A percentile compares a stretch with the other conserved stretches of the same genome.
Conservation (phyloP, 495 filamentous ascomycete species). For the Penicillium bovifimosum region DNA sequence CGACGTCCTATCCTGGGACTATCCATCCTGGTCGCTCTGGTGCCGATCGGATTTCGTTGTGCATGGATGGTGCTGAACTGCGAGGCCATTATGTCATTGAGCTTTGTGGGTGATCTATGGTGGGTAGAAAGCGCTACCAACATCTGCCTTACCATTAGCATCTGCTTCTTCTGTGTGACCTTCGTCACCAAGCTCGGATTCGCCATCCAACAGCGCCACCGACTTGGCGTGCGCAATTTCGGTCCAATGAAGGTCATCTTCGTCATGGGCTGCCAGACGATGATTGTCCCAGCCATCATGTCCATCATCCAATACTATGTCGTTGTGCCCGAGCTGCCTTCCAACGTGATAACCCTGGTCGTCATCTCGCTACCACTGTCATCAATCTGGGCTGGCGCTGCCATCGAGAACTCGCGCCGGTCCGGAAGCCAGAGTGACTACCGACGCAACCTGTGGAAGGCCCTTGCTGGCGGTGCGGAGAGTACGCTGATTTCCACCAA, state of each 20-base stretch:
- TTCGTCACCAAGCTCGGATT: slow-evolving; percentile 67
- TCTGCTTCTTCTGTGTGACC: slow-evolving; percentile 69
- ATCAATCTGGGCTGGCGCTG: slow-evolving; percentile 64
- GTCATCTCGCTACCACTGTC: slow-evolving; percentile 74
- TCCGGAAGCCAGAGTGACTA: not conserved
- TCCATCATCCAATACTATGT: slow-evolving; percentile 55
- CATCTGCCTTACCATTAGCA: slow-evolving; percentile 54
- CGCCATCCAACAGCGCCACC: slow-evolving; percentile 52
- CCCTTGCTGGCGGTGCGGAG: slow-evolving; percentile 16
- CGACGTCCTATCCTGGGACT: slow-evolving; percentile 39
- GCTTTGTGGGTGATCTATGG: slow-evolving; percentile 7
- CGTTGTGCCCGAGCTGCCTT: slow-evolving; percentile 51
- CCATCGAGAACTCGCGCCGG: slow-evolving; percentile 24
- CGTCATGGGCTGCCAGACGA: slow-evolving; percentile 69
- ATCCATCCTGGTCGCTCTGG: slow-evolving; percentile 49
- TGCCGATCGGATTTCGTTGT: slow-evolving; percentile 56
- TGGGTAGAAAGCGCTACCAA: slow-evolving; percentile 51
- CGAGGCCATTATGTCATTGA: slow-evolving; percentile 40
- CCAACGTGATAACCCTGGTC: slow-evolving; percentile 61
- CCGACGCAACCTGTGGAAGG: slow-evolving; percentile 28
- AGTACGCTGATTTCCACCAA: slow-evolving; percentile 15
- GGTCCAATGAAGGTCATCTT: slow-evolving; percentile 67
- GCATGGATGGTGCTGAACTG: slow-evolving; percentile 53
- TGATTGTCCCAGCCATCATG: slow-evolving; percentile 79
- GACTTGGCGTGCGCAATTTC: slow-evolving; percentile 54